Base-by-base conservation (phyloP, 164 flowering plant species). In the Chloranthus sessilifolius region DNA sequence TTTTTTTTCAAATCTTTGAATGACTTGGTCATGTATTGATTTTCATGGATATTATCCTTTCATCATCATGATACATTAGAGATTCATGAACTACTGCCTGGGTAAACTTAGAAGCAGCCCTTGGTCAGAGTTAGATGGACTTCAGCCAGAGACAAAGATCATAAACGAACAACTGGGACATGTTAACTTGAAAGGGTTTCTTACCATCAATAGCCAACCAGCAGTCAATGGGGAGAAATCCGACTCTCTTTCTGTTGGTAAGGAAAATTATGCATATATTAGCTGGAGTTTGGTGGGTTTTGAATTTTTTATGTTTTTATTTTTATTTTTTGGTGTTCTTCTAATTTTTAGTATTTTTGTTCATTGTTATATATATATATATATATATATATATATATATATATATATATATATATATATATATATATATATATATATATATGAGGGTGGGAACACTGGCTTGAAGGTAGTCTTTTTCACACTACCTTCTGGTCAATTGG, bases 141-240 rank as follows among this genome's bases (percentile, higher is more conserved):
- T 91, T 63, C 98, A 88, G 70, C 85, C 94, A 25, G 98, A 91
- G 75, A 81, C 96, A 36, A 78, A 69, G 73, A 83, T 91, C 68
- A 91, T 91, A 21, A 73, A 79, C 67, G 92, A 88, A 50, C 74
- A 73, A 39, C 72, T 91, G 54, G 86, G 73, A 10, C 69, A 51
- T 41, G 71, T 91, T 45, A 91, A 91, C 60, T 21, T 50, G 64
- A 91, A 85, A 66, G 98, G 98, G 40, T 91, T 88, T 61, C 83
- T 91, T 56, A 85, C 98, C 26, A 88, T 91, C 73, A 91, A 91
- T 49, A 91, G 98, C 75, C 98, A 91, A 69, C 98, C 98, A 22
- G 82, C 98, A 25, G 90, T 91, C 31, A 88, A 91, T 71, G 98
- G 82, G 35, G 90, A 77, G 56, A 77, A 68, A 59, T 91, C 98